Conservation (phyloP, 2,329 filamentous ascomycete genomes). For the Fusarium concolor region DNA sequence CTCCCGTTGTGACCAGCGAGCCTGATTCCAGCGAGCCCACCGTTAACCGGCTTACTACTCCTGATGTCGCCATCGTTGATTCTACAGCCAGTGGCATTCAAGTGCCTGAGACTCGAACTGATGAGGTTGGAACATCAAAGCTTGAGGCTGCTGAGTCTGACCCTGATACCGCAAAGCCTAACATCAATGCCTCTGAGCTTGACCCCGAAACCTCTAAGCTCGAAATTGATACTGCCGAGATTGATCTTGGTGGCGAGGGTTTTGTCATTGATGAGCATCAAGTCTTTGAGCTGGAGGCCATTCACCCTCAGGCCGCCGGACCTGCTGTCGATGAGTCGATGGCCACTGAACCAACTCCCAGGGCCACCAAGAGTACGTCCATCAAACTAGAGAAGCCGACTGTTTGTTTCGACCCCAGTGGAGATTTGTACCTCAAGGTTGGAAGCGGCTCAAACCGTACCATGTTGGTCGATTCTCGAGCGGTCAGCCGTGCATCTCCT, state of each 20-base stretch:
- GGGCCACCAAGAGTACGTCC: too few species aligned
- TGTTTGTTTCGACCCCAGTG: slow-evolving; percentile 13
- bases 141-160: background rate
- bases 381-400: background rate
- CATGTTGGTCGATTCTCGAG: slow-evolving; percentile 28
- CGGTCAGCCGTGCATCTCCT: slow-evolving; percentile 16
- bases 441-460: background rate
- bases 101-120: background rate
- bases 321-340: background rate
- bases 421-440: slow-evolving; percentile 17
- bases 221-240: background rate
- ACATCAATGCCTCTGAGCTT: too few species aligned
- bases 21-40: background rate
- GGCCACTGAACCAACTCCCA: background rate
- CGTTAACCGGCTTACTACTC: background rate
- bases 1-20: background rate
- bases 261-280: background rate
- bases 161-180: background rate
- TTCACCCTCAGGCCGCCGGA: too few species aligned
- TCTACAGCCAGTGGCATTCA: background rate
- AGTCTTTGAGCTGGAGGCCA: background rate
- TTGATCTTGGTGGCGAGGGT: background rate
- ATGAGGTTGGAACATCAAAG: background rate
- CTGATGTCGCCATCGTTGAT: too few species aligned
- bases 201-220: too few species aligned